Evolutionary conservation across 2,329 filamentous ascomycete genomes (phyloP), one percentile per base, ranked within the genome.

Genomic region (Shiraia bambusicola): DNA sequence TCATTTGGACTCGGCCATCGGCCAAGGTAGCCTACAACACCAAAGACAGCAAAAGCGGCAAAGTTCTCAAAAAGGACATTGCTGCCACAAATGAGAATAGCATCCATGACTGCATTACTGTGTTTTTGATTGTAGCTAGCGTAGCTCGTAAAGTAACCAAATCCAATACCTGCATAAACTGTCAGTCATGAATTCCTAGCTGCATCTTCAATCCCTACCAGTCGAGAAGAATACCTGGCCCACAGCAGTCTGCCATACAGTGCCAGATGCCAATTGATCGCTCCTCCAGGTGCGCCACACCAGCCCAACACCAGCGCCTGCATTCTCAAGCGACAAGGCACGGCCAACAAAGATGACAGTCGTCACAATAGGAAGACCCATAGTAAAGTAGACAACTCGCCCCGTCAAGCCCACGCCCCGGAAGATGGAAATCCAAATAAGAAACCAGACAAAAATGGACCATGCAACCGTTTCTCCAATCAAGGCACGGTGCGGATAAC

Each of bases 191-290:
- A 22, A 22, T 8, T 22, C 19, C 4, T 22, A 22, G 4, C 19
- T 5, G 8, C 4, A 22, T 22, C 19, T 22, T 5, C 19, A 8
- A 22, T 8, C 19, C 19, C 4, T 22, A 22, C 19, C 78, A 0
- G 76, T 81, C 0, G 76, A 79, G 63, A 81, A 81, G 61, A 82
- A 81, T 32, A 81, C 78, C 45, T 82, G 79, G 2, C 79, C 78
- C 6, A 76, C 74, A 2, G 79, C 79, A n/a, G 76, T 78, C 56
- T 82, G 78, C 79, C 79, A 82, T 1, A 82, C 72, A 0, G 69
- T 70, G 0, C 77, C 77, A 0, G 69, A 70, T 4, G 70, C 73
- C 0, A 82, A 68, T 50, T 80, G 69, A 4, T 70, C 69, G 10
- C 76, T 69, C 49, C 77, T 69, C 77, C 72, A 75, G 3, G 71